Percentiles rank a stretch among this genome's conserved stretches.
These are phyloP conservation scores for Casuarina glauca DNA, from an alignment of 306 rosid species.

Conservation along the genomic window DNA sequence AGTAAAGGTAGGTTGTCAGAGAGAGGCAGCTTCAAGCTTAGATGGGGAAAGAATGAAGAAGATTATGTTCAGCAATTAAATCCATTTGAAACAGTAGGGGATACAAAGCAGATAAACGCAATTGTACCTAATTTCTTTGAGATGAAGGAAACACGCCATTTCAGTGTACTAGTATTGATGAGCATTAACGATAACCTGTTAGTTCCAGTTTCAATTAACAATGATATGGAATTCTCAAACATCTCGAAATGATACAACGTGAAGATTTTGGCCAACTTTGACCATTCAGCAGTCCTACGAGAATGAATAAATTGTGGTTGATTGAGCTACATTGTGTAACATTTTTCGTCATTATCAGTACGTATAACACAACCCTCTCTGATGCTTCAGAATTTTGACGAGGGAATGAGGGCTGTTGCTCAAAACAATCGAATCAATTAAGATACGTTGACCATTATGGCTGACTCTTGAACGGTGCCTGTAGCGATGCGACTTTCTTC, in stretches of 20 bases:
- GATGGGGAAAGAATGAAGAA: background rate
- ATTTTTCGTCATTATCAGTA: slow-evolving; percentile 45
- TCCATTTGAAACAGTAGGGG: background rate
- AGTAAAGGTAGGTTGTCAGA: background rate
- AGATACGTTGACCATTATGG: slow-evolving; percentile 12
- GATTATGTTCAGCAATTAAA: background rate
- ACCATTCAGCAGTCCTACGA: slow-evolving; percentile 23
- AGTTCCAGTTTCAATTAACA: background rate
- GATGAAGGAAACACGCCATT: background rate
- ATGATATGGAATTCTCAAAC: background rate
- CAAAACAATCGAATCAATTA: slow-evolving; percentile 30
- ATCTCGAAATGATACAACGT: background rate
- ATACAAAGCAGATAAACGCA: background rate
- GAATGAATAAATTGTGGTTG: background rate
- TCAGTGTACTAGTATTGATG: background rate
- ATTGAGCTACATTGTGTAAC: slow-evolving; percentile 2
- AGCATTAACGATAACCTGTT: background rate
- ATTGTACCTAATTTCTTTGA: background rate
- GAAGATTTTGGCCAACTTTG: slow-evolving; percentile 2
- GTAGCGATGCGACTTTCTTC: background rate
- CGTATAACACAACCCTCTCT: slow-evolving; percentile 23
- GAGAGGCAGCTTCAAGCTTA: background rate
- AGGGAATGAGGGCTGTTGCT: slow-evolving; percentile 28
- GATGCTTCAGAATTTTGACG: slow-evolving; percentile 27
- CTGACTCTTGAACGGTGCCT: background rate